Conservation (phyloP, 495 filamentous ascomycete species). For the Penicillium steckii region DNA sequence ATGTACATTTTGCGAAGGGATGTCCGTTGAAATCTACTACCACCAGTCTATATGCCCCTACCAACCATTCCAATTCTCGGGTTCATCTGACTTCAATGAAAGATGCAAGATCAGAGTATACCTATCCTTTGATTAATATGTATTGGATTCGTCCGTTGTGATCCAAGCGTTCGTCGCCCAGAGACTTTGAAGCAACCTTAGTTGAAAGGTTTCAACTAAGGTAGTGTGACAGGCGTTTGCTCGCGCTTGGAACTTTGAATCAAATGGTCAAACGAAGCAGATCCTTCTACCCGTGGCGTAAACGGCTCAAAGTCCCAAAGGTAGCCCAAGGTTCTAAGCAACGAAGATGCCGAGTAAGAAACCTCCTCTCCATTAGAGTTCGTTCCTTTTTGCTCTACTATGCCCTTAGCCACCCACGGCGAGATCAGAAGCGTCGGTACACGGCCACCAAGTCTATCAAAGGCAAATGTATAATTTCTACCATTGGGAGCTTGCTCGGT, state of each 20-base stretch:
- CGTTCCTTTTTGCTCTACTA: conserved; percentile 45
- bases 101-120: too few species aligned
- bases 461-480: conserved; percentile 42
- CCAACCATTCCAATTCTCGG: too few species aligned
- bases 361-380: conserved; percentile 29
- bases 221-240: conserved; percentile 22
- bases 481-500: conserved; percentile 43
- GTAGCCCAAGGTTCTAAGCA: conserved; percentile 40
- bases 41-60: too few species aligned
- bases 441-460: conserved; percentile 49
- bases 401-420: conserved; percentile 42
- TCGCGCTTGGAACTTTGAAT: conserved; percentile 18
- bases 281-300: conserved; percentile 37
- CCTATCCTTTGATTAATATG: too few species aligned
- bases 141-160: too few species aligned
- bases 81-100: too few species aligned
- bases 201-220: too few species aligned
- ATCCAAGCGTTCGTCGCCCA: too few species aligned
- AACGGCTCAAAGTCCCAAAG: conserved; percentile 48
- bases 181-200: too few species aligned
- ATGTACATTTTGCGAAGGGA: too few species aligned
- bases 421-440: conserved; percentile 52
- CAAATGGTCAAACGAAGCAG: conserved; percentile 45
- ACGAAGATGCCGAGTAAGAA: conserved; percentile 41
- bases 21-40: too few species aligned